Conservation (phyloP, 176 grass and related monocot genomes). For the Triticum turgidum region DNA sequence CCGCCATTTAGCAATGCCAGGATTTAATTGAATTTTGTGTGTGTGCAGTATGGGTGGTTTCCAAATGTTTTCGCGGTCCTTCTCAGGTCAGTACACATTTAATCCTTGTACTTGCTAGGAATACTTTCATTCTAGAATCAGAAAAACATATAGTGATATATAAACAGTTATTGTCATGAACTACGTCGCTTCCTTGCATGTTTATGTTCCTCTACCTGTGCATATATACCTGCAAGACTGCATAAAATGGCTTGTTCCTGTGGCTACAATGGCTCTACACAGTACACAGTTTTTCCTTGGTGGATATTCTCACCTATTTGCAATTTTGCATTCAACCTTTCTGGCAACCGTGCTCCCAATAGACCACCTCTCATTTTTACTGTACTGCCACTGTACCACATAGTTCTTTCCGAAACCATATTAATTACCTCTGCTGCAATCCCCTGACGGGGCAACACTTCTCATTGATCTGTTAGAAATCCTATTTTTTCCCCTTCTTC, state of each 20-base stretch:
- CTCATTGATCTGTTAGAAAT: constrained; percentile 6
- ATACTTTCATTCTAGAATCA: constrained; percentile 6
- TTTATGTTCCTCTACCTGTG: not conserved
- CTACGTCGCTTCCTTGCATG: not conserved
- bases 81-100: constrained; percentile 48
- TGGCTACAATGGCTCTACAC: not conserved
- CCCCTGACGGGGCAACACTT: not conserved
- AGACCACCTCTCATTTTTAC: constrained; percentile 24
- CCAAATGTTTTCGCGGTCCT: constrained; percentile 49
- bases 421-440: not conserved
- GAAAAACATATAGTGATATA: not conserved
- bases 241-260: not conserved
- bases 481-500: not conserved
- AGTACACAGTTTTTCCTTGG: not conserved
- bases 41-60: constrained; percentile 46
- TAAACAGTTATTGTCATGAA: not conserved
- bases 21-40: constrained; percentile 13
- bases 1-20: not conserved
- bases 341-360: not conserved
- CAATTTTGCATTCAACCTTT: not conserved
- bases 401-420: constrained; percentile 4
- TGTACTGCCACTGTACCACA: not conserved
- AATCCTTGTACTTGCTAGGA: constrained; percentile 3
- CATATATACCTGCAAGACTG: not conserved
- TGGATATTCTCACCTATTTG: not conserved